Evolutionary conservation across 805 yeast species (phyloP).

Genomic region (Saccharomycopsis capsularis): DNA sequence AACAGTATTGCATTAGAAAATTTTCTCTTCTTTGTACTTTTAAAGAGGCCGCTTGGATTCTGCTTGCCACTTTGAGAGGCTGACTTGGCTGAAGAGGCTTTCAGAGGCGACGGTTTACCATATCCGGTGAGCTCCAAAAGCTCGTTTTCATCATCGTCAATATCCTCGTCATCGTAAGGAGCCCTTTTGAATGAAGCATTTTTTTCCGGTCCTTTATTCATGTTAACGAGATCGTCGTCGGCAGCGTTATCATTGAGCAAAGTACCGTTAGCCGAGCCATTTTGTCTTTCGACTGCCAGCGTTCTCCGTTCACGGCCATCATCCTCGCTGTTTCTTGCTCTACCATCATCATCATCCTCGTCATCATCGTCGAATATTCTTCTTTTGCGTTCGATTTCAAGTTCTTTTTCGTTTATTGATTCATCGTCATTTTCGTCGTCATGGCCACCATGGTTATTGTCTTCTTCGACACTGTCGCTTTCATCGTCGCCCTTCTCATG

Average conservation of each 20-base stretch:
- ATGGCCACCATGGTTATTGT: slow-evolving; percentile 6
- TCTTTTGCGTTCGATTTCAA: slow-evolving; percentile 7
- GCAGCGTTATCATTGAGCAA: neutral
- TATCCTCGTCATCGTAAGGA: slow-evolving; percentile 4
- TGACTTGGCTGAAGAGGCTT: too few relatives aligned
- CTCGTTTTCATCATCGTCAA: slow-evolving; percentile 18
- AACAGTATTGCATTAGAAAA: too few relatives aligned
- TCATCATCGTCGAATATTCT: slow-evolving; percentile 11
- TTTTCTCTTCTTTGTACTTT: neutral
- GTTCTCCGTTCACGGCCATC: slow-evolving; percentile 2
- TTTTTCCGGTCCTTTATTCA: slow-evolving; percentile 1
- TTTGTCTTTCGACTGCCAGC: neutral
- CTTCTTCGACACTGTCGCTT: neutral
- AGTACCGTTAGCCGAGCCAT: neutral
- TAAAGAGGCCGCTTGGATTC: neutral
- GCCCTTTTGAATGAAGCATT: too few relatives aligned
- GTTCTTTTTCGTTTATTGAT: neutral
- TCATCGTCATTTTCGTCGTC: slow-evolving; percentile 4
- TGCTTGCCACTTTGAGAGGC: neutral
- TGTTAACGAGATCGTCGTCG: neutral
- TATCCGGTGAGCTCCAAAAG: slow-evolving; percentile 19
- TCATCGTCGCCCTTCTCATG: neutral
- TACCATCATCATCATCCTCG: neutral
- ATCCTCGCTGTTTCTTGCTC: neutral
- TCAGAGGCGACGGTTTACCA: slow-evolving; percentile 1